Conservation (phyloP, 75 land plant species). For the Azolla pinnata region DNA sequence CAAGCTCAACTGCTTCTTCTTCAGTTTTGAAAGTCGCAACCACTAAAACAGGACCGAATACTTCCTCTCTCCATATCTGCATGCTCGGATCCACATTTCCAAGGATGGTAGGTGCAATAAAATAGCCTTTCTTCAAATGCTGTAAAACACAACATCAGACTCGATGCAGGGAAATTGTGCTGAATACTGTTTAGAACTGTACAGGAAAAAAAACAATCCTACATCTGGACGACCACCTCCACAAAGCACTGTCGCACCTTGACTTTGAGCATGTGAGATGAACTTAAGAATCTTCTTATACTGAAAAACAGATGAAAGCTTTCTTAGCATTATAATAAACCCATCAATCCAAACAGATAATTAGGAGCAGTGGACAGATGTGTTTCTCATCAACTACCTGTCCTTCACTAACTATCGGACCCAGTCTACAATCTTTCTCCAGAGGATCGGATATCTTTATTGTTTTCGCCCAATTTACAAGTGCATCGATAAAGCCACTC, state of each 20-base stretch:
- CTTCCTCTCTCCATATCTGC: constrained; percentile 98
- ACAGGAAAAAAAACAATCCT: constrained; percentile 2
- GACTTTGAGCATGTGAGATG: constrained; percentile 64
- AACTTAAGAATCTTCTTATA: constrained; percentile 73
- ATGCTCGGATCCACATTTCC: constrained; percentile 62
- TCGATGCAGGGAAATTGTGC: neutral
- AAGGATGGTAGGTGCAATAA: constrained; percentile 69
- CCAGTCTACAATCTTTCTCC: constrained; percentile 89
- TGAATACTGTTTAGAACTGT: neutral
- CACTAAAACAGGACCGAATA: constrained; percentile 93
- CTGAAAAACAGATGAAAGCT: constrained; percentile 57
- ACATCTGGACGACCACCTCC: constrained; percentile 90
- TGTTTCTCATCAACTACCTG: constrained; percentile 63
- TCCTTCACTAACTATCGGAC: constrained; percentile 87
- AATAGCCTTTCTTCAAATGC: constrained; percentile 87
- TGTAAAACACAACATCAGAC: constrained; percentile 15
- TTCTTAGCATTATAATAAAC: too few relatives aligned
- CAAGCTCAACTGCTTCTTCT: constrained; percentile 86
- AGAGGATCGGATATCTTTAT: constrained; percentile 86
- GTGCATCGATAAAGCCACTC: constrained; percentile 57
- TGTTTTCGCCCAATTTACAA: constrained; percentile 66
- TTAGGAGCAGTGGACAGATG: neutral
- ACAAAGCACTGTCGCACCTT: constrained; percentile 89
- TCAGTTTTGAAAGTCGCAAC: constrained; percentile 79
- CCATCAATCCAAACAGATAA: constrained; percentile 1